Evolutionary conservation across 768 basidiomycete genomes (phyloP), one percentile per base, ranked within the genome.

Genomic region (Terana coerulea): DNA sequence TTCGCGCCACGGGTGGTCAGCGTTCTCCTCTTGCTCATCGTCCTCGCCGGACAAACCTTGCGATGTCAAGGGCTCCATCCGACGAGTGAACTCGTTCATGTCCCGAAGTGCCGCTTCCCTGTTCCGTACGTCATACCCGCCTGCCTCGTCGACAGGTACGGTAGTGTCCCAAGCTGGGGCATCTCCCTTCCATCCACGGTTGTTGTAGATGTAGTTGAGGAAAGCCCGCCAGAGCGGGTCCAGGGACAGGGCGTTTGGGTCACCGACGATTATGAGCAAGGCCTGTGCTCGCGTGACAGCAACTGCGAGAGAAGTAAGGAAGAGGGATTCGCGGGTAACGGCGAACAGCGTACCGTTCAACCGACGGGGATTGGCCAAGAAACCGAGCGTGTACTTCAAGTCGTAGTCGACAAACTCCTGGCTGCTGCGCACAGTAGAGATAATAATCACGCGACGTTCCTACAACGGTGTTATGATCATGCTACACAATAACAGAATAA

Each of bases 221-320:
- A 86, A 84, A 0, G 62, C 59, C 8, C 79, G 69, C 84, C 84
- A 86, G 1, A 83, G 64, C 0, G 75, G 76, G 58, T 84, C 83
- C 26, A 82, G 71, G 2, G 73, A 75, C 5, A 86, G 73, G 3
- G 83, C 75, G 3, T 66, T 63, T 0, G 84, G 79, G 59, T 86
- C 78, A 3, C 84, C 84, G 42, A 87, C 64, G 44, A 86, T 68
- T 53, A 86, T 77, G 15, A 87, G 73, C 3, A 86, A 67, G 0
- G 83, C 78, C 61, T 84, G 75, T 0, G 83, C 82, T 11, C 84
- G 80, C 0, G 84, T 88, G 11, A 88, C 64, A 3, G 84, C 81
- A 30, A 88, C 84, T 85, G 39, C 5, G 42, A 24, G 6, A 36
- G 30, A 28, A 49, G 11, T 19, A 15, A 6, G n/a, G 2, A 21